These are phyloP conservation scores for Podaxis pistillaris DNA, from an alignment of 768 basidiomycete genomes.

Conservation along the genomic window DNA sequence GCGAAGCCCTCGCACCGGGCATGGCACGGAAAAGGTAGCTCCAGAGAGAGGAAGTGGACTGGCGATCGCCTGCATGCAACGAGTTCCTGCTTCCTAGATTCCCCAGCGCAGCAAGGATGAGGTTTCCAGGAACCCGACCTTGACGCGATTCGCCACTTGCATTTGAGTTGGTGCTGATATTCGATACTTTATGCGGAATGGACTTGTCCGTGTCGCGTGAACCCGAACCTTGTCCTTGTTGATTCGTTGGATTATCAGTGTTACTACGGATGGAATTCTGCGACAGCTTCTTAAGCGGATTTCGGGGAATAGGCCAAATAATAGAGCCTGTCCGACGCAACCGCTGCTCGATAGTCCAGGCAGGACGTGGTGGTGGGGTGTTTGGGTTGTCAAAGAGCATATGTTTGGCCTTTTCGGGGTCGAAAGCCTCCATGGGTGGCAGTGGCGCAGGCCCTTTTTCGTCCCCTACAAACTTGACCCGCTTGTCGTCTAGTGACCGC, in stretches of 20 bases:
- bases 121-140: conserved; percentile 25
- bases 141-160: conserved; percentile 30
- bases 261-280: conserved; percentile 9
- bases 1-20: conserved; percentile 9
- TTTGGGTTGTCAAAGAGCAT: conserved; percentile 13
- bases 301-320: conserved; percentile 10
- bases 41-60: conserved; percentile 21
- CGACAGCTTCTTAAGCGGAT: conserved; percentile 8
- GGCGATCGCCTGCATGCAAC: conserved; percentile 17
- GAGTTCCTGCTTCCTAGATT: conserved; percentile 19
- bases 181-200: conserved; percentile 27
- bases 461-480: conserved; percentile 38
- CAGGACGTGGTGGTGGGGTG: conserved; percentile 5
- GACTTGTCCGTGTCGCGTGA: conserved; percentile 1
- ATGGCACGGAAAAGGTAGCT: conserved; percentile 17
- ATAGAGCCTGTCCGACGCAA: conserved; percentile 8
- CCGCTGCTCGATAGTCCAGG: conserved; percentile 2
- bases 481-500: conserved; percentile 27
- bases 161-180: conserved; percentile 28
- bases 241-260: not conserved
- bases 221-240: not conserved
- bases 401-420: conserved; percentile 11
- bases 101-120: conserved; percentile 38
- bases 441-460: not conserved
- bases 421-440: not conserved